Evolutionary conservation across 768 basidiomycete genomes (phyloP), one percentile per base, ranked within the genome.

Genomic region (Ramaria sp.): DNA sequence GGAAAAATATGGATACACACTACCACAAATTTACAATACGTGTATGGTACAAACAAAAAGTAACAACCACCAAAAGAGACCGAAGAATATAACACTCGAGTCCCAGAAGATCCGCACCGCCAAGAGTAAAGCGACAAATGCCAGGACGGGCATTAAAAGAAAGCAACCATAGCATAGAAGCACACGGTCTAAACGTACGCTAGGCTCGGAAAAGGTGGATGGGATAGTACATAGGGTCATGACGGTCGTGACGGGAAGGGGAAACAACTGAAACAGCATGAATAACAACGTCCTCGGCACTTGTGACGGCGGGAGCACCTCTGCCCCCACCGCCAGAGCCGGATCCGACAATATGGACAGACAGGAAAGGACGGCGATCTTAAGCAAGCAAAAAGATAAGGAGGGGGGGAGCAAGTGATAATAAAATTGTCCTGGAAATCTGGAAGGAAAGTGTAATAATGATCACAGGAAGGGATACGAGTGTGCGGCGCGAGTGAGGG

Each of bases 61-160:
- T 39, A 41, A 24, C 20, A 43, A 41, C 30, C 15, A 12, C 15
- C 15, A 7, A 47, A 24, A 30, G 8, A 30, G 25, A 39, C 28
- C 20, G 24, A 27, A 24, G 27, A 18, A 51, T 39, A 51, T 25
- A 30, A 36, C 27, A 39, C 37, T 37, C 32, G 45, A 47, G 45
- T 47, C 45, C 45, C 22, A 47, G 45, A 41, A 52, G 37, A 28
- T 52, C 51, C 51, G 51, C 51, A 52, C 51, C 51, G 51, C 51
- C 25, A 20, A 18, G 43, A 30, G 44, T 32, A 55, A 30, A 47
- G 27, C 15, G 7, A 39, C 10, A 43, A 42, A 39, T 39, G 51
- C 42, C 44, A 20, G 51, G 42, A 25, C 39, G 20, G 32, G 37
- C 30, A 52, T 42, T 52, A 42, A 32, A 32, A 8, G 16, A 52